Evolutionary conservation across 345 rosid genomes (phyloP), one percentile per base, ranked within the genome.

Genomic region (Cardamine resedifolia): DNA sequence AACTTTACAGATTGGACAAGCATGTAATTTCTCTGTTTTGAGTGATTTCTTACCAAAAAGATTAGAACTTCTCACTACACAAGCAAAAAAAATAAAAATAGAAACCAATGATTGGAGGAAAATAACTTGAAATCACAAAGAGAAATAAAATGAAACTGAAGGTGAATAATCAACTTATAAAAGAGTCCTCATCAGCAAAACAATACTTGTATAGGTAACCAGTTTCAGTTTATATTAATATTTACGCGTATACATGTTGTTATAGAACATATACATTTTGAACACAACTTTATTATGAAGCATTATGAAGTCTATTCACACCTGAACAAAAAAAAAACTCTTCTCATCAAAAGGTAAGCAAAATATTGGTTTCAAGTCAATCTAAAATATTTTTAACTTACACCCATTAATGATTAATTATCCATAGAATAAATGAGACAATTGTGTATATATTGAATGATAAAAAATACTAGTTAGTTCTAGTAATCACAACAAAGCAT

Each of bases 1-100:
- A 43, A 34, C 70, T 19, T 68, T 34, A 45, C 79, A 75, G 58
- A 61, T 19, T 18, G 79, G 74, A 44, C 79, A 75, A 75, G 44
- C 33, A 16, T 15, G 26, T 8, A 68, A 14, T 14, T 36, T 53
- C 21, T 75, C 70, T 44, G 16, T 36, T 51, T 66, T 34, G 23
- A 16, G n/a, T 52, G 26, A 23, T 41, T 52, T 52, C 9, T 65
- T 15, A 27, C 11, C n/a, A 41, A 14, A 49, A 59, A n/a, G 15
- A 36, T 24, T 6, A 45, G 2, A 34, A 23, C 39, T 23, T 44
- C 10, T 57, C 36, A 31, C 45, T 23, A 31, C 26, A 56, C 64
- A 34, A 70, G 10, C 10, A 48, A 47, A 59, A 21, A 28, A 70
- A 16, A 49, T n/a, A n/a, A n/a, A n/a, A n/a, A n/a, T n/a, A n/a